Conservation (phyloP, 1,284 basidiomycete species). For the Heliocybe sulcata region DNA sequence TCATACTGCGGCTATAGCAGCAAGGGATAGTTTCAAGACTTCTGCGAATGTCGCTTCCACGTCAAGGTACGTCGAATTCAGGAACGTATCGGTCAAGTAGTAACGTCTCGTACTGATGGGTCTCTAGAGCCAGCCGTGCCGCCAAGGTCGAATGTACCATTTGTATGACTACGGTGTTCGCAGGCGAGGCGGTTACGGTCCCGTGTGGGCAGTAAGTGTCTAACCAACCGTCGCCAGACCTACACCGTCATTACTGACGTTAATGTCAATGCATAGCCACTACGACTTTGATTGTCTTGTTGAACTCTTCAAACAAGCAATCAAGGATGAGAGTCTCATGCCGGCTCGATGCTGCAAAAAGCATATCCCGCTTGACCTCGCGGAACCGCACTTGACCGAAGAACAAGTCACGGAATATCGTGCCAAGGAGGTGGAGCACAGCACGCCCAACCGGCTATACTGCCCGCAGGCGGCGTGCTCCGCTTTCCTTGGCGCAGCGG, state of each 20-base stretch:
- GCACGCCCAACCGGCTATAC: conserved; percentile 30
- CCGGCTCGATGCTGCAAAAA: conserved; percentile 35
- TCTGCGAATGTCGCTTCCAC: not conserved
- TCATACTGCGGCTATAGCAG: not conserved
- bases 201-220: conserved; percentile 1
- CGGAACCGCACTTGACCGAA: conserved; percentile 17
- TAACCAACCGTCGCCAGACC: conserved; percentile 16
- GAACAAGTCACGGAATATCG: conserved; percentile 18
- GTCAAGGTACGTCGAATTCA: not conserved
- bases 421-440: conserved; percentile 27
- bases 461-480: conserved; percentile 37
- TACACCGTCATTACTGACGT: too few relatives aligned
- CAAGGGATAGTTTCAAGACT: not conserved
- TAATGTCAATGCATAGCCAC: conserved; percentile 15
- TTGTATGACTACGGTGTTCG: not conserved
- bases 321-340: conserved; percentile 32
- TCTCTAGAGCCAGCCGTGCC: too few relatives aligned
- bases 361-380: conserved; percentile 19
- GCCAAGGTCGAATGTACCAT: not conserved
- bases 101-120: too few relatives aligned
- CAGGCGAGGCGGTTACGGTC: conserved; percentile 2
- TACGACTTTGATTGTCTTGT: conserved; percentile 30
- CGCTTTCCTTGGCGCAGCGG: conserved; percentile 40
- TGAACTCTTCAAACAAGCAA: conserved; percentile 27
- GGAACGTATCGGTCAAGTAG: too few relatives aligned